These are phyloP conservation scores for Magnaporthales sp. DNA, from an alignment of 2,329 filamentous ascomycete genomes.

Conservation along the genomic window DNA sequence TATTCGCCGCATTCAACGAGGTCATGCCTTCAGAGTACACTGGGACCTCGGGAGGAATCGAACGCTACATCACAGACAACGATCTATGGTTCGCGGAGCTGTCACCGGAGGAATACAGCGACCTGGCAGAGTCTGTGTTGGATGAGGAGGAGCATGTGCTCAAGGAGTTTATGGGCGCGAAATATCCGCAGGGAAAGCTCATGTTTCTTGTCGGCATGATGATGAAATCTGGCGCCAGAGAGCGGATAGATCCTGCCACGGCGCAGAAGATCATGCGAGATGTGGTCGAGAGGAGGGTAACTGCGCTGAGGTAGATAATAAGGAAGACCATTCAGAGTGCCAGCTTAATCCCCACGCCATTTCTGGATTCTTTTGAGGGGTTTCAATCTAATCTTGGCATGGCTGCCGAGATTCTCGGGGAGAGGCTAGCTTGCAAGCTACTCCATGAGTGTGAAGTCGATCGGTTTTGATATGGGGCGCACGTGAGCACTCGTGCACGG, in stretches of 20 bases:
- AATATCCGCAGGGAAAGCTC: constrained; percentile 47
- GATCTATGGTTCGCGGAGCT: constrained; percentile 48
- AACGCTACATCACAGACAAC: constrained; percentile 30
- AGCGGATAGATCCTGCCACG: constrained; percentile 43
- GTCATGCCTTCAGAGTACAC: constrained; percentile 29
- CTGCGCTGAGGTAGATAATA: background rate
- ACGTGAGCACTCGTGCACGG: background rate
- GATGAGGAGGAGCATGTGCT: constrained; percentile 38
- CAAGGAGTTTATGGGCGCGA: constrained; percentile 31
- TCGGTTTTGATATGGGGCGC: background rate
- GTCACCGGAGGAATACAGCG: constrained; percentile 34
- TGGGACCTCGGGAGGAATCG: constrained; percentile 12
- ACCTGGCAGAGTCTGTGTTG: constrained; percentile 34
- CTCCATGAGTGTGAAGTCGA: background rate
- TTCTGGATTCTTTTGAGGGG: background rate
- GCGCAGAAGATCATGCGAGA: constrained; percentile 37
- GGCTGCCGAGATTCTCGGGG: no score
- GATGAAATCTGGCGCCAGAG: constrained; percentile 43
- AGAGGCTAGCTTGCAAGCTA: no score
- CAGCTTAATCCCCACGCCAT: no score
- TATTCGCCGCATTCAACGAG: constrained; percentile 37
- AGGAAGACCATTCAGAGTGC: no score
- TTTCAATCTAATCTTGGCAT: background rate
- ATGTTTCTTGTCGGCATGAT: constrained; percentile 54
- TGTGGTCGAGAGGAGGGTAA: constrained; percentile 17